Base-by-base conservation (phyloP, 352 stramenopile genomes). In the Pseudoperonospora humuli region DNA sequence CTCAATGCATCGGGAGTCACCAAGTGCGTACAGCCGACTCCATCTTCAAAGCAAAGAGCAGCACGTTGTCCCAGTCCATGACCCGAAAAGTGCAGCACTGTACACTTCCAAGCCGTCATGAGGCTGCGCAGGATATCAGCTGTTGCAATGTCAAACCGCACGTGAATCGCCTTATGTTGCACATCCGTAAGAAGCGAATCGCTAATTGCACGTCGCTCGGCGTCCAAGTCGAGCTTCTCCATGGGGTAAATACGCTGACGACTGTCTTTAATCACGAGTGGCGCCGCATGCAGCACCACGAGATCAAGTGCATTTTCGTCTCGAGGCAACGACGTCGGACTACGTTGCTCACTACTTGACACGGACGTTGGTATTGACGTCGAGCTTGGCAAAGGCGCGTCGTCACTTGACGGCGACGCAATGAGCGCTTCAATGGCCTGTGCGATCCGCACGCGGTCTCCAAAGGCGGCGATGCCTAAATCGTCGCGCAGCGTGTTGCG, bases 151-250 rank as follows among this genome's bases (percentile, higher is more conserved):
- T 90, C 78, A 38, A 87, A 90, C 15, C 75, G 75, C 39, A 84
- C 54, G 39, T 81, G 72, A 38, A 90, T 88, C 27, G 69, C 66
- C 47, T 86, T 86, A 54, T 86, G 67, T 25, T 65, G 69, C 21
- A 86, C 61, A 47, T 88, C 72, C 18, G 74, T 79, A 3, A 84
- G 66, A 18, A 89, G 55, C 38, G 72, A 79, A 27, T 75, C 78
- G 33, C 67, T 69, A 58, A 90, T 85, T 39, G 75, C 71, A 18
- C 74, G 61, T 1, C 78, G 75, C 45, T 90, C 75, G 2, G 75
- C 69, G 21, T 84, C 75, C 17, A 90, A 53, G 39, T 90, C 75
- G 18, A 90, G 71, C 40, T 90, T 87, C 57, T 90, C 78, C 78
- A 90, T 90, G 19, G 74, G 66, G 51, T 73, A 84, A 33, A 88